Evolutionary conservation across 2,329 filamentous ascomycete genomes (phyloP).

Genomic region (Proliferodiscus dingleyae): DNA sequence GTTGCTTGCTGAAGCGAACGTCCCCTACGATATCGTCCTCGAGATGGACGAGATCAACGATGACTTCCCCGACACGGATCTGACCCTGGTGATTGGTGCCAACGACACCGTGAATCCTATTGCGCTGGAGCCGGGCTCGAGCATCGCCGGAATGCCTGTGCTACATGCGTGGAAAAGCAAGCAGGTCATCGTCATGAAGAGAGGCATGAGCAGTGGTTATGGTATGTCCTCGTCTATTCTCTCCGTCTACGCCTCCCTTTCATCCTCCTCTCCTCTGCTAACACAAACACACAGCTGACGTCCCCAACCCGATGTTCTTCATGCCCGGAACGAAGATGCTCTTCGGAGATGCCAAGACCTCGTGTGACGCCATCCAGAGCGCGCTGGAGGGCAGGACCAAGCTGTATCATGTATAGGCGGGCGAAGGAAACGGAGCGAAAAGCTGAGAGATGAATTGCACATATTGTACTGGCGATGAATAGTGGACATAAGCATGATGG

Average conservation of each 20-base stretch:
- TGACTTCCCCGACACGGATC: slow-evolving; percentile 78
- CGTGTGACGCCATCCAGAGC: slow-evolving; percentile 56
- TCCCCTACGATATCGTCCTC: slow-evolving; percentile 86
- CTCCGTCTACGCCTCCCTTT: neutral
- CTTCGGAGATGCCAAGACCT: slow-evolving; percentile 83
- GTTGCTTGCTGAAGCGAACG: slow-evolving; percentile 77
- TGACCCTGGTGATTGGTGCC: slow-evolving; percentile 84
- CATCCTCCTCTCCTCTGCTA: neutral
- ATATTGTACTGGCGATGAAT: neutral
- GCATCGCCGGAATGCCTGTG: slow-evolving; percentile 90
- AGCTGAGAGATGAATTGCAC: neutral
- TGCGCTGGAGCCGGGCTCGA: slow-evolving; percentile 73
- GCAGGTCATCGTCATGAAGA: slow-evolving; percentile 89
- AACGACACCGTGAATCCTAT: slow-evolving; percentile 94
- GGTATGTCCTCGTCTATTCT: slow-evolving; percentile 44
- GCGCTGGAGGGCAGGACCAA: slow-evolving; percentile 20
- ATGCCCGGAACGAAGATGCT: slow-evolving; percentile 88
- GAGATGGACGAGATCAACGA: slow-evolving; percentile 98
- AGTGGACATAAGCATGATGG: too few species aligned
- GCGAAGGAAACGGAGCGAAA: neutral
- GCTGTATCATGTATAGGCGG: slow-evolving; percentile 21
- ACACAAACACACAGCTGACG: slow-evolving; percentile 50
- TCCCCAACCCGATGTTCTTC: slow-evolving; percentile 90
- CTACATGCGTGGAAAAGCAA: slow-evolving; percentile 92
- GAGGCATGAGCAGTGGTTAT: slow-evolving; percentile 83